Evolutionary conservation across 2,329 filamentous ascomycete species (phyloP).

Genomic region (Chrysoporthe deuterocubensis): DNA sequence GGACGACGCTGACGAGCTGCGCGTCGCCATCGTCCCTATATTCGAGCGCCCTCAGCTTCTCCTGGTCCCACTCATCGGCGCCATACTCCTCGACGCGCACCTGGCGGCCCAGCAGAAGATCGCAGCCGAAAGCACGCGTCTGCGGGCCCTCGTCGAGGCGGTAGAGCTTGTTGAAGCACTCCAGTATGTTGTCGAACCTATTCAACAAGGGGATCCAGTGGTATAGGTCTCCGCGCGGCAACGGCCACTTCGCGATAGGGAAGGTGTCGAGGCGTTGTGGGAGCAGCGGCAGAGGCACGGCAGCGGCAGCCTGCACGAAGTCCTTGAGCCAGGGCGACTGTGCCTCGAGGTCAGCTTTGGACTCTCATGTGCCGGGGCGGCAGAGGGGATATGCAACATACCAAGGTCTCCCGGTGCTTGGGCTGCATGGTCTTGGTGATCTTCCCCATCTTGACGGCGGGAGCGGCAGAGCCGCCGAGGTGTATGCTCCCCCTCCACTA

Average conservation of each 20-base stretch:
- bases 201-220: slow-evolving; percentile 97
- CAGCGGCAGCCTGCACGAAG: slow-evolving; percentile 74
- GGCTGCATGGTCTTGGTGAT: slow-evolving; percentile 69
- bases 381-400: slow-evolving; percentile 43
- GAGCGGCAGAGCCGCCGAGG: slow-evolving; percentile 63
- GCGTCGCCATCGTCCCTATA: slow-evolving; percentile 78
- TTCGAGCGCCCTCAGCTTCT: slow-evolving; percentile 60
- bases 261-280: slow-evolving; percentile 78
- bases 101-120: slow-evolving; percentile 64
- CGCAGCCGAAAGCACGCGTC: slow-evolving; percentile 71
- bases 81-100: slow-evolving; percentile 55
- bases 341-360: slow-evolving; percentile 35
- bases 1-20: slow-evolving; percentile 75
- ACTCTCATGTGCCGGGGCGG: slow-evolving; percentile 10
- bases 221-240: slow-evolving; percentile 92
- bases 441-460: slow-evolving; percentile 65
- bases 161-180: slow-evolving; percentile 81
- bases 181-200: slow-evolving; percentile 87
- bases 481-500: slow-evolving; percentile 62
- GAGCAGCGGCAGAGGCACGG: slow-evolving; percentile 73
- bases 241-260: slow-evolving; percentile 82
- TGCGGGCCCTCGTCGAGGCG: slow-evolving; percentile 81
- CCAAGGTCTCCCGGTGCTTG: slow-evolving; percentile 70
- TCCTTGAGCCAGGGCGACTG: slow-evolving; percentile 87
- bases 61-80: slow-evolving; percentile 50